These are phyloP conservation scores for Mucor saturninus DNA, from an alignment of 371 early-diverging fungal genomes.

Conservation along the genomic window DNA sequence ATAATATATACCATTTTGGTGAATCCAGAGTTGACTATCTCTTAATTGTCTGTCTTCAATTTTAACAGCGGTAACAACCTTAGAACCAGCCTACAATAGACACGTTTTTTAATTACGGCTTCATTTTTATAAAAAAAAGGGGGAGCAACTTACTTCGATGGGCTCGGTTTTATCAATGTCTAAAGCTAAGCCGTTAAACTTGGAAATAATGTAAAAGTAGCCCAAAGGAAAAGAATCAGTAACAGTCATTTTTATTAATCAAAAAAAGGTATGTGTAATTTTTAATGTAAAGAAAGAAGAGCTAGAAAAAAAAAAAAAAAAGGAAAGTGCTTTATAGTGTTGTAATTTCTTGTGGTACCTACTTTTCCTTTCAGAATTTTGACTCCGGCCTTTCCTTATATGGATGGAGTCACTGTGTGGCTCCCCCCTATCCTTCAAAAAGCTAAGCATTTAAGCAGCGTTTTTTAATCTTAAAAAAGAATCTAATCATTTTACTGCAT, in stretches of 20 bases:
- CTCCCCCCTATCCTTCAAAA: neutral
- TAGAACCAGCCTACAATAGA: conserved; percentile 25
- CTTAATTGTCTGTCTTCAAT: conserved; percentile 24
- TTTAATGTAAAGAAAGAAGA: conserved; percentile 1
- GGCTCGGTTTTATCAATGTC: conserved; percentile 36
- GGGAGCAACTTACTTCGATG: conserved; percentile 22
- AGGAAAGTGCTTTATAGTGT: neutral
- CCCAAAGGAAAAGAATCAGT: conserved; percentile 45
- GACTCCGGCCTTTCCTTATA: neutral
- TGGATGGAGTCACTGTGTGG: no score
- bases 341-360: neutral
- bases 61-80: conserved; percentile 21
- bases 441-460: neutral
- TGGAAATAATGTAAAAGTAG: conserved; percentile 46
- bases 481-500: no score
- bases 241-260: conserved; percentile 34
- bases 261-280: neutral
- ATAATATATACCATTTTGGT: conserved; percentile 37
- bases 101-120: neutral
- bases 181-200: conserved; percentile 41
- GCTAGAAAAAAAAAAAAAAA: neutral
- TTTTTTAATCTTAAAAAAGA: no score
- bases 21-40: conserved; percentile 37
- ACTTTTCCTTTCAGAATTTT: neutral
- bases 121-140: neutral